Conservation (phyloP, 2,329 filamentous ascomycete genomes). For the Helotiales sp. region DNA sequence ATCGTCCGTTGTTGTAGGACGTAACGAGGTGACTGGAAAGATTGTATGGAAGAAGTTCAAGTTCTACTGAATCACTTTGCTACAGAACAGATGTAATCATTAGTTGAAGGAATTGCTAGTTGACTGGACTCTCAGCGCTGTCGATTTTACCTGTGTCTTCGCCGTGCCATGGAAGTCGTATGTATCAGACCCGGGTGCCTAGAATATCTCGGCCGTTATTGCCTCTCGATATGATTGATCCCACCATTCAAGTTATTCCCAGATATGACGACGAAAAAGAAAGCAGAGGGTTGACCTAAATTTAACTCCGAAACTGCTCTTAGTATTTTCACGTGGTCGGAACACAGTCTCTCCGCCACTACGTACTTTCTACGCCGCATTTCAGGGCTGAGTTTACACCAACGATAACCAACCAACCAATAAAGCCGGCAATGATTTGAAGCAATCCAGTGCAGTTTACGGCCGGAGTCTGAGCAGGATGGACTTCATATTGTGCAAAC, state of each 20-base stretch:
- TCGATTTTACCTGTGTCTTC: no score
- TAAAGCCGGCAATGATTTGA: slow-evolving; percentile 1
- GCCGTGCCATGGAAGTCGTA: no score
- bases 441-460: slow-evolving; percentile 3
- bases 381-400: neutral
- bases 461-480: neutral
- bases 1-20: neutral
- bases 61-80: neutral
- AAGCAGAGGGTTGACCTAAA: neutral
- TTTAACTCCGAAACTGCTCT: neutral
- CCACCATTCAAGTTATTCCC: neutral
- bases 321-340: neutral
- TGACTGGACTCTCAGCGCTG: no score
- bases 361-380: neutral
- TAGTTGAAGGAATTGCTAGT: no score
- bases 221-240: neutral
- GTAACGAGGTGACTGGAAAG: neutral
- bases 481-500: neutral
- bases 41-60: neutral
- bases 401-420: slow-evolving; percentile 11
- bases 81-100: neutral
- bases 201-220: neutral
- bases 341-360: neutral
- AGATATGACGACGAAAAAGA: neutral
- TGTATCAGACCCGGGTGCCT: no score